Base-by-base conservation (phyloP, 2,329 filamentous ascomycete species). In the Chaetomium strumarium region DNA sequence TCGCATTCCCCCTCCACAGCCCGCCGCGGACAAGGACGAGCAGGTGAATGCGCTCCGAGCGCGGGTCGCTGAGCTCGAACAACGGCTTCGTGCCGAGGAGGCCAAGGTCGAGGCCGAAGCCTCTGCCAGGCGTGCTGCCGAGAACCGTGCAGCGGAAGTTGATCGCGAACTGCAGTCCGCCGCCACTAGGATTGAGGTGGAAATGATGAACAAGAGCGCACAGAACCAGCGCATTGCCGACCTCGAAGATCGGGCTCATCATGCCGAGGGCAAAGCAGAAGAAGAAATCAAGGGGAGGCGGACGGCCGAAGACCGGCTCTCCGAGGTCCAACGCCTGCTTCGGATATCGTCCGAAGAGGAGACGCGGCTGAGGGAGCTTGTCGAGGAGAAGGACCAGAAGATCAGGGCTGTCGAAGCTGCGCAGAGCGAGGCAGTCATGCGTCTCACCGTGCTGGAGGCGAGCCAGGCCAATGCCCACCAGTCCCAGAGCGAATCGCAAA, bases 291-390 rank as follows among this genome's bases (percentile, higher is more conserved):
- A 77, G 41, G 70, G 72, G 44, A 81, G 86, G 53, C 79, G 85
- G 49, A 76, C 81, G 33, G 84, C 84, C 1, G 86, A 91, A 65
- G 87, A 91, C 63, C 80, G 81, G 55, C 72, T 89, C 13, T 79
- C 84, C 5, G 86, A 91, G 64, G 76, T 84, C n/a, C 84, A 90
- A 67, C 77, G 83, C 50, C 76, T 85, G 19, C 75, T 90, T 24
- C 79, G 81, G 53, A 78, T 83, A 57, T 80, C 85, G 5, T 80
- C 85, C n/a, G 84, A 89, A 63, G 85, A 90, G 64, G 84, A 87
- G 58, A 78, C 78, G 58, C 79, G 84, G 49, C 77, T 91, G 5
- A 77, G 83, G 24, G 78, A 84, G 53, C 77, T 80, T 37, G 71
- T 86, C 44, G 84, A 88, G 39, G 84, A 90, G 61, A 84, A 80